Conservation (phyloP, 129 eudicot genomes). For the Lonicera japonica region DNA sequence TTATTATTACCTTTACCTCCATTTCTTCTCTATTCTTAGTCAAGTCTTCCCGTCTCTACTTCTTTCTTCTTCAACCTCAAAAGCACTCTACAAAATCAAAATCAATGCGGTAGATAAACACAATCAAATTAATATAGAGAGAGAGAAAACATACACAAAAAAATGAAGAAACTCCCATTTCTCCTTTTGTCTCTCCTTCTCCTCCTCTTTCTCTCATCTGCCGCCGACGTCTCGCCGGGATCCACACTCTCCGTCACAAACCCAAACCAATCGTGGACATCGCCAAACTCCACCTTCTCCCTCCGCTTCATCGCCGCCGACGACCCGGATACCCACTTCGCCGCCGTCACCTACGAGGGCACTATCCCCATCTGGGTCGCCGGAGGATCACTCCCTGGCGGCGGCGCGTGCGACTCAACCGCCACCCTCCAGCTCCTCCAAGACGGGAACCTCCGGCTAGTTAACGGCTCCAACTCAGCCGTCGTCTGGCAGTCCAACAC, state of each 20-base stretch:
- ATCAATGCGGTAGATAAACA: no score
- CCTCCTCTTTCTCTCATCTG: not conserved
- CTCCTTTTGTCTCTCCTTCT: not conserved
- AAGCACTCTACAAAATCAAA: no score
- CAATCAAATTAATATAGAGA: no score
- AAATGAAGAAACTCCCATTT: no score
- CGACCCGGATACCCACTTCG: not conserved
- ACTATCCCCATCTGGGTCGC: constrained; percentile 3
- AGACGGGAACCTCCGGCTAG: not conserved
- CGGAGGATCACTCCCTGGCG: not conserved
- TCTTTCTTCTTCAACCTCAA: no score
- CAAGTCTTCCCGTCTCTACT: no score
- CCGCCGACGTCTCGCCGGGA: not conserved
- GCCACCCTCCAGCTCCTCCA: constrained; percentile 1
- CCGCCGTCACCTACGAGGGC: not conserved
- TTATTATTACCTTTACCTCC: no score
- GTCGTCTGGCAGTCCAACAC: constrained; percentile 29
- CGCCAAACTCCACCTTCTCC: not conserved
- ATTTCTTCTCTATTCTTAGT: no score
- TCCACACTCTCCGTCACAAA: not conserved
- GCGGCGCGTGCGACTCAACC: not conserved
- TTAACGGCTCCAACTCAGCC: not conserved
- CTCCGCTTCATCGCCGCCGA: not conserved
- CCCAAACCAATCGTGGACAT: not conserved
- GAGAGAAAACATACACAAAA: no score